These are phyloP conservation scores for Nannochloris sp. DNA, from an alignment of 139 green algal genomes.

Conservation along the genomic window DNA sequence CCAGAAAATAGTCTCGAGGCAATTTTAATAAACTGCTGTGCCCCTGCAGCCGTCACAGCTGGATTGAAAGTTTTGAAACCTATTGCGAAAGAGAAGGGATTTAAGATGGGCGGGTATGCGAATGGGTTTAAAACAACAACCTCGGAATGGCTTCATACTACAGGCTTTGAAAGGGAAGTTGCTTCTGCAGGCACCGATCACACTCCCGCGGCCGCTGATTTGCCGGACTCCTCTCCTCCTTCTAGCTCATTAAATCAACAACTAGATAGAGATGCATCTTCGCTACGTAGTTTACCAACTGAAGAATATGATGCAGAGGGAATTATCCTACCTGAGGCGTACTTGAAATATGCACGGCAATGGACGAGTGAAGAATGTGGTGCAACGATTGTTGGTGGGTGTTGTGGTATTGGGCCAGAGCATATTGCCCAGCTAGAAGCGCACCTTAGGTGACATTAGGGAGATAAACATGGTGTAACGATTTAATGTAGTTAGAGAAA, in stretches of 20 bases:
- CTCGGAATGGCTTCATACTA: slow-evolving; percentile 35
- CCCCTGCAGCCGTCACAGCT: not conserved
- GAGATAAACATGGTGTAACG: not conserved
- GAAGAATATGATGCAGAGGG: slow-evolving; percentile 17
- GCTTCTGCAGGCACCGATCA: too few species aligned
- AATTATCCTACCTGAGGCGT: slow-evolving; percentile 36
- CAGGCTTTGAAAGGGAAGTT: not conserved
- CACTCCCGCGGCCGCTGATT: too few species aligned
- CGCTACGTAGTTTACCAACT: not conserved
- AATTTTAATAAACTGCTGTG: slow-evolving; percentile 38
- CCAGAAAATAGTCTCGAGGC: slow-evolving; percentile 38
- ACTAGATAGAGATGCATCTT: too few species aligned
- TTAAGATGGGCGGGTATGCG: slow-evolving; percentile 44
- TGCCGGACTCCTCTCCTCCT: too few species aligned
- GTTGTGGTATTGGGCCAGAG: slow-evolving; percentile 46
- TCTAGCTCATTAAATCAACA: too few species aligned
- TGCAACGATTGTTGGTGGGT: slow-evolving; percentile 49
- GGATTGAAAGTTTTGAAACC: slow-evolving; percentile 3
- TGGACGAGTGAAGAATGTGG: slow-evolving; percentile 34
- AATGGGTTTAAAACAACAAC: slow-evolving; percentile 58
- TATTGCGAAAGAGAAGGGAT: not conserved
- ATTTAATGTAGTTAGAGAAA: not conserved
- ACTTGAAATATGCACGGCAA: slow-evolving; percentile 22
- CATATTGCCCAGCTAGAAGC: slow-evolving; percentile 35
- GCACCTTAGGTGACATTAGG: too few species aligned